Percentiles rank a stretch among this genome's conserved stretches.
Evolutionary conservation across 192 early-diverging fungal species (phyloP).

Genomic region (Chytriomyces confervae): DNA sequence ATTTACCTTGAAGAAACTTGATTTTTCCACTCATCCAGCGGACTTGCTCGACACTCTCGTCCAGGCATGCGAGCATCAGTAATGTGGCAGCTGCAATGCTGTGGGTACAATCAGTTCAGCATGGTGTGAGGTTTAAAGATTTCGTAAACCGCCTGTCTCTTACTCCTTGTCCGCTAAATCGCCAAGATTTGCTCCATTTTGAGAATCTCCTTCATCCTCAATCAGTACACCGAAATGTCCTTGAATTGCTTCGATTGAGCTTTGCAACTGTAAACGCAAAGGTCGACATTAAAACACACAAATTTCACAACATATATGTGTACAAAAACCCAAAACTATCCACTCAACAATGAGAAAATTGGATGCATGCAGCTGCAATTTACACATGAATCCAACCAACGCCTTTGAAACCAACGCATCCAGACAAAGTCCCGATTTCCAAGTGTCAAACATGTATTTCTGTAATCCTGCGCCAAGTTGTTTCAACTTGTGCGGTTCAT

Average conservation of each 20-base stretch:
- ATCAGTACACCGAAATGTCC: background rate
- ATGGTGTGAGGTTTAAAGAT: too few species aligned
- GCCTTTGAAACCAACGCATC: background rate
- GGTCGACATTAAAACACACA: background rate
- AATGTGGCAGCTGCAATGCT: too few species aligned
- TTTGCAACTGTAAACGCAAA: background rate
- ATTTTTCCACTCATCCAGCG: conserved; percentile 19
- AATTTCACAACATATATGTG: background rate
- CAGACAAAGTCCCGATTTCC: background rate
- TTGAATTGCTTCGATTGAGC: conserved; percentile 7
- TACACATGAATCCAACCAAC: conserved; percentile 10
- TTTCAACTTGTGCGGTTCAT: background rate
- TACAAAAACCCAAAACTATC: background rate
- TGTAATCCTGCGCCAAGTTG: background rate
- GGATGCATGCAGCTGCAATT: conserved; percentile 2
- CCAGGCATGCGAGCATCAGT: background rate
- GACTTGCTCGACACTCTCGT: conserved; percentile 15
- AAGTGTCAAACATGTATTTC: background rate
- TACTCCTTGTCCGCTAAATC: conserved; percentile 22
- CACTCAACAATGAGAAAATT: background rate
- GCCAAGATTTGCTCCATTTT: background rate
- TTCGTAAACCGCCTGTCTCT: background rate
- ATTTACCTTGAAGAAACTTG: background rate
- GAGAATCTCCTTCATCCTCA: conserved; percentile 14
- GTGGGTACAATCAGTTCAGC: too few species aligned